A percentile compares a stretch with the other conserved stretches of the same genome.
phyloP scores from a whole-genome alignment of 2,329 filamentous ascomycete genomes.

The Phoma herbarum region DNA sequence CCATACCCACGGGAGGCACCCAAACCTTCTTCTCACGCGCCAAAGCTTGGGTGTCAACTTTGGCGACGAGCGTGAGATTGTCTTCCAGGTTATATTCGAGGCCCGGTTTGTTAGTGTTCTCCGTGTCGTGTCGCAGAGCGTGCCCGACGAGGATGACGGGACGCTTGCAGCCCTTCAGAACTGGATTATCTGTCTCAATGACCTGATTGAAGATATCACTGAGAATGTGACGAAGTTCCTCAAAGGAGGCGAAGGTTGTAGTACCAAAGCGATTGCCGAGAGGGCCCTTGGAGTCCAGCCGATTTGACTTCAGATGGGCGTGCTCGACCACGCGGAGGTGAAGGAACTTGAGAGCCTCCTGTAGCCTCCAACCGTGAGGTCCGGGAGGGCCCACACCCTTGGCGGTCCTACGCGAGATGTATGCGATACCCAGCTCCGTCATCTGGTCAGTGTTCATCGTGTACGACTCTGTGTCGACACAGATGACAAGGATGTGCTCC shows the following conservation, averaged over 20 bases:
- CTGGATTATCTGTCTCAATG: constrained; percentile 10
- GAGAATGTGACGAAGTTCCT: constrained; percentile 22
- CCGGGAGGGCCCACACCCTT: constrained; percentile 9
- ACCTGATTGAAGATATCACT: constrained; percentile 25
- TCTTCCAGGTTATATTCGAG: constrained; percentile 25
- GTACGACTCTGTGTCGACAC: constrained; percentile 38
- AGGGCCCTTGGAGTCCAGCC: constrained; percentile 20
- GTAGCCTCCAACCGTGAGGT: constrained; percentile 27
- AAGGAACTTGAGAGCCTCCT: constrained; percentile 31
- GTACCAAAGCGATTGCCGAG: constrained; percentile 35
- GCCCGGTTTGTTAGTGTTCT: constrained; percentile 28
- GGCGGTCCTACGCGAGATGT: constrained; percentile 20
- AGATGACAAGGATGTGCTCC: constrained; percentile 26
- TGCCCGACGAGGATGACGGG: constrained; percentile 39
- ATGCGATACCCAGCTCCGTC: constrained; percentile 36
- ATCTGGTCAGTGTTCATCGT: constrained; percentile 30
- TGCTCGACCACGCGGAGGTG: constrained; percentile 34
- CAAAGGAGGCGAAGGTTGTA: constrained; percentile 30
- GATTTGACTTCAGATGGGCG: constrained; percentile 27
- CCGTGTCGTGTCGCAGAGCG: constrained; percentile 30
- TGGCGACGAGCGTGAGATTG: constrained; percentile 24
- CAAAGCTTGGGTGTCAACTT: constrained; percentile 38
- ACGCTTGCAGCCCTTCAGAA: constrained; percentile 19
- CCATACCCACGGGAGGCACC: constrained; percentile 3
- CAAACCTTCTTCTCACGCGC: constrained; percentile 21